phyloP scores from a whole-genome alignment of 2,329 filamentous ascomycete species.

The Botryotinia convoluta region DNA sequence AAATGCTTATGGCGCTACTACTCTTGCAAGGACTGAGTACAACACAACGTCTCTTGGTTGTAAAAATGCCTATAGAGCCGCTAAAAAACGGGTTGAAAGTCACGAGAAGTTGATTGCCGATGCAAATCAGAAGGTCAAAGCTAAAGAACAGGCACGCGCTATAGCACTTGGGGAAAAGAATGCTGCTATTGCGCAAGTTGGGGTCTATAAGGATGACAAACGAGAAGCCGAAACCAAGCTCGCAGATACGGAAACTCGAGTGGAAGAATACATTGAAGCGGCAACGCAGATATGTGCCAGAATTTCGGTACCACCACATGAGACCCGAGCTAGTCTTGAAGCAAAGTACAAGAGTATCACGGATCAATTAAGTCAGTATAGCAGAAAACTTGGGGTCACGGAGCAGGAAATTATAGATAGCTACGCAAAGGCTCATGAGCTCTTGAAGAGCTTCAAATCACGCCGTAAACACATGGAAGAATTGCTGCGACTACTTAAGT shows the following conservation, averaged over 20 bases:
- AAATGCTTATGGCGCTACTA: slow-evolving; percentile 53
- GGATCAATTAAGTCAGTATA: slow-evolving; percentile 57
- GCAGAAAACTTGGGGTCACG: slow-evolving; percentile 57
- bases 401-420: slow-evolving; percentile 60
- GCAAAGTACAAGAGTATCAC: slow-evolving; percentile 54
- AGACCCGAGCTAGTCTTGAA: slow-evolving; percentile 57
- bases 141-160: slow-evolving; percentile 48
- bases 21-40: slow-evolving; percentile 48
- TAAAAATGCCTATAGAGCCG: slow-evolving; percentile 43
- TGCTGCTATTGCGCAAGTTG: slow-evolving; percentile 50
- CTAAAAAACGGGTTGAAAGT: slow-evolving; percentile 40
- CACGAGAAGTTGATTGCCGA: slow-evolving; percentile 51
- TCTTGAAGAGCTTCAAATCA: slow-evolving; percentile 44
- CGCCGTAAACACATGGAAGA: slow-evolving; percentile 46
- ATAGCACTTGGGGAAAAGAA: slow-evolving; percentile 62
- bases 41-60: slow-evolving; percentile 40
- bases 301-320: slow-evolving; percentile 61
- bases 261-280: slow-evolving; percentile 54
- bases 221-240: slow-evolving; percentile 47
- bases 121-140: slow-evolving; percentile 52
- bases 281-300: slow-evolving; percentile 56
- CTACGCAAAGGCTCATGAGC: slow-evolving; percentile 42
- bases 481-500: slow-evolving; percentile 47
- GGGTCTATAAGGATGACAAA: slow-evolving; percentile 48
- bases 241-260: slow-evolving; percentile 46